phyloP scores from a whole-genome alignment of 2,329 filamentous ascomycete species.

The Sporothrix mexicana region DNA sequence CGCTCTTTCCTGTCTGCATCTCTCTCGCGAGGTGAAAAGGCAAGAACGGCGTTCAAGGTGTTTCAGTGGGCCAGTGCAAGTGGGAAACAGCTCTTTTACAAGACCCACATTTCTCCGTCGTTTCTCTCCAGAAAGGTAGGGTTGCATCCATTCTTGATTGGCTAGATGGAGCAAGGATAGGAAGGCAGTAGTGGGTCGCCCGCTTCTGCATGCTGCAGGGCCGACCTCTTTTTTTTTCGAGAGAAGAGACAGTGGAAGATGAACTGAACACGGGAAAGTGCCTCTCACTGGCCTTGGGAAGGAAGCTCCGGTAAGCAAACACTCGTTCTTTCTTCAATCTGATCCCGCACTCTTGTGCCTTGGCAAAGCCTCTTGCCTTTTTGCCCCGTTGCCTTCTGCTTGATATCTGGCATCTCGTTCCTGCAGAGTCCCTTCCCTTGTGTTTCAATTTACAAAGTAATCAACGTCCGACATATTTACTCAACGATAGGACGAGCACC shows the following conservation, averaged over 20 bases:
- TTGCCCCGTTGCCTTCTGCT: background rate
- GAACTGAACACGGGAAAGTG: background rate
- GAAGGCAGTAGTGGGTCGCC: slow-evolving; percentile 6
- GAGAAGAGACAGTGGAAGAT: background rate
- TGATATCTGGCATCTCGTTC: background rate
- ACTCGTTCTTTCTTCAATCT: background rate
- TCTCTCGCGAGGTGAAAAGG: background rate
- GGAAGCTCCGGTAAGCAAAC: background rate
- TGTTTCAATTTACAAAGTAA: background rate
- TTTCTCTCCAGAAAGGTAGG: background rate
- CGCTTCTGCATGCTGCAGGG: slow-evolving; percentile 3
- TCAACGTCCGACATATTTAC: background rate
- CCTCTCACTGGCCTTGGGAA: background rate
- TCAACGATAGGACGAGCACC: background rate
- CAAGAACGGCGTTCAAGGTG: slow-evolving; percentile 9
- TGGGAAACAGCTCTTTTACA: background rate
- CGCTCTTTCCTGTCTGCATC: background rate
- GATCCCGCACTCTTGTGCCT: background rate
- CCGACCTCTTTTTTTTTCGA: background rate
- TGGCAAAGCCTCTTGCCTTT: background rate
- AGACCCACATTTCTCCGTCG: slow-evolving; percentile 11
- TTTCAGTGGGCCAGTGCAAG: slow-evolving; percentile 2
- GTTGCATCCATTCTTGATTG: background rate
- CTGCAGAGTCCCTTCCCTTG: slow-evolving; percentile 1
- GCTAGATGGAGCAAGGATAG: background rate